Conservation (phyloP, 495 filamentous ascomycete genomes). For the Aspergillus nidulans region DNA sequence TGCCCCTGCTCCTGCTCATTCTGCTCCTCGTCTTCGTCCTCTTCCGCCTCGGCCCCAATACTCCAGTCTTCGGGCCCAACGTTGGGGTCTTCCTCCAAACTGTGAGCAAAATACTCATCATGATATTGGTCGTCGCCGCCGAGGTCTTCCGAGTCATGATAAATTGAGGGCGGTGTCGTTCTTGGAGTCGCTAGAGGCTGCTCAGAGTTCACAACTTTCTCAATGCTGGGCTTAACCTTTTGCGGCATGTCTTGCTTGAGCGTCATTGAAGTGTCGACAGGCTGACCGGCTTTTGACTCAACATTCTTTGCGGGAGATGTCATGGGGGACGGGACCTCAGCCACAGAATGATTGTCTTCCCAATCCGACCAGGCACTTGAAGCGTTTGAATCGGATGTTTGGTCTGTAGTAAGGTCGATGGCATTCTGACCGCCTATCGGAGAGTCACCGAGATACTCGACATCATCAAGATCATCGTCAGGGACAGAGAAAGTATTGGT, state of each 20-base stretch:
- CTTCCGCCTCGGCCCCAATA: slow-evolving; percentile 4
- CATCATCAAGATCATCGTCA: slow-evolving; percentile 39
- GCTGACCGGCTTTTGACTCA: neutral
- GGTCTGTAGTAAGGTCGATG: neutral
- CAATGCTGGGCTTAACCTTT: slow-evolving; percentile 9
- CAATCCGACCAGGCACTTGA: slow-evolving; percentile 18
- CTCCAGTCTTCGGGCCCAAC: slow-evolving; percentile 10
- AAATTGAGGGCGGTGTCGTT: slow-evolving; percentile 20
- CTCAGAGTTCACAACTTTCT: slow-evolving; percentile 9
- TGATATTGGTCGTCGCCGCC: slow-evolving; percentile 5
- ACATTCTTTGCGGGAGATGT: slow-evolving; percentile 18
- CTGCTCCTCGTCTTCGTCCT: slow-evolving; percentile 7
- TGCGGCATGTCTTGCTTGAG: neutral
- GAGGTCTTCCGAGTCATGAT: neutral
- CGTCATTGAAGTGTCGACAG: neutral
- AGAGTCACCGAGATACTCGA: slow-evolving; percentile 10
- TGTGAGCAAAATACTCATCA: neutral
- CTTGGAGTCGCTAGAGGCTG: slow-evolving; percentile 21
- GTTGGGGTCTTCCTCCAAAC: neutral
- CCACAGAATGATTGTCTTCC: slow-evolving; percentile 16
- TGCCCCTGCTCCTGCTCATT: slow-evolving; percentile 1
- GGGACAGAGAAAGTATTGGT: slow-evolving; percentile 45
- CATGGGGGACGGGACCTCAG: slow-evolving; percentile 19
- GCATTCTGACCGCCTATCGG: too few relatives aligned
- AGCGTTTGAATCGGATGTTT: slow-evolving; percentile 7